These are phyloP conservation scores for Candolleomyces efflorescens DNA, from an alignment of 768 basidiomycete genomes.

Conservation along the genomic window DNA sequence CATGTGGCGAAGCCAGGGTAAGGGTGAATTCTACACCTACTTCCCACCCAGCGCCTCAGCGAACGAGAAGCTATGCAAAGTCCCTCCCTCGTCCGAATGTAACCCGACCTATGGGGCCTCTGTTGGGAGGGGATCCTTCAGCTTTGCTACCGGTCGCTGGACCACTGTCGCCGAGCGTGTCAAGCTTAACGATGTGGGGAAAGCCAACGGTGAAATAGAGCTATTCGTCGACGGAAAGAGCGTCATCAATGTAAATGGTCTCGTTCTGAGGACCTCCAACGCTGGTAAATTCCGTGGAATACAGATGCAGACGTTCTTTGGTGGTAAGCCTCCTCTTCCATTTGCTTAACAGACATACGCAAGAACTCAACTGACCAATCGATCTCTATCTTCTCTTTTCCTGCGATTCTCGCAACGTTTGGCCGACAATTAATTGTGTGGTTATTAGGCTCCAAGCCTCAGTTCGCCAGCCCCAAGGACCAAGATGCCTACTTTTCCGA, in stretches of 20 bases:
- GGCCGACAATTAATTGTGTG: no score
- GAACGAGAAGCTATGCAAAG: slow-evolving; percentile 47
- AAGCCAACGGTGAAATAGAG: slow-evolving; percentile 69
- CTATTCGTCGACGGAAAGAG: slow-evolving; percentile 63
- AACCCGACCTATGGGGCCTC: slow-evolving; percentile 64
- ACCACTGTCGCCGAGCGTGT: slow-evolving; percentile 68
- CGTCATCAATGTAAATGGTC: slow-evolving; percentile 51
- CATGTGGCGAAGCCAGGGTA: slow-evolving; percentile 62
- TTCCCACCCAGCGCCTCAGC: slow-evolving; percentile 47
- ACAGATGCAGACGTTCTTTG: slow-evolving; percentile 77
- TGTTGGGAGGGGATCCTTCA: slow-evolving; percentile 66
- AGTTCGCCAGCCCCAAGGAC: slow-evolving; percentile 49
- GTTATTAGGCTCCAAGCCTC: slow-evolving; percentile 16
- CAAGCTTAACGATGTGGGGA: slow-evolving; percentile 65
- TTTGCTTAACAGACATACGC: neutral
- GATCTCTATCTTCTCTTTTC: slow-evolving; percentile 1
- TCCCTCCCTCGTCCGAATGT: slow-evolving; percentile 46
- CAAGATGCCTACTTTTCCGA: slow-evolving; percentile 66
- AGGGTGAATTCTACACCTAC: slow-evolving; percentile 70
- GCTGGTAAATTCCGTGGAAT: slow-evolving; percentile 58
- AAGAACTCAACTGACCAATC: neutral
- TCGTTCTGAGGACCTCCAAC: slow-evolving; percentile 48
- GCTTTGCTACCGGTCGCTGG: slow-evolving; percentile 61
- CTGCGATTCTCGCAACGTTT: no score
- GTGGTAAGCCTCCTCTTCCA: slow-evolving; percentile 36